Percentiles rank a stretch among this genome's conserved stretches.
phyloP scores from a whole-genome alignment of 495 filamentous ascomycete species.

The Lindgomyces ingoldianus region DNA sequence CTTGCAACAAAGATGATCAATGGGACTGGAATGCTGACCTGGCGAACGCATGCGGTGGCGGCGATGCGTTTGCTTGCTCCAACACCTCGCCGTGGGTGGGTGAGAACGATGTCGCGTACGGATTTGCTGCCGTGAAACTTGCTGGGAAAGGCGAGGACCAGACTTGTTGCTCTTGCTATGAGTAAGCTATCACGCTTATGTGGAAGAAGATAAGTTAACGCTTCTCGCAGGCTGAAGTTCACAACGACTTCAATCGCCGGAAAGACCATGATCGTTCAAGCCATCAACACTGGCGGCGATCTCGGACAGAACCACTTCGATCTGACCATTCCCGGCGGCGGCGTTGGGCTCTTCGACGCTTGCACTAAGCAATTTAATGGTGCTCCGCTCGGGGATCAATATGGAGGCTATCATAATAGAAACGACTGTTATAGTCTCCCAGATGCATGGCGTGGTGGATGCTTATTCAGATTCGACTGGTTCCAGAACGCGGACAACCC shows the following conservation, averaged over 20 bases:
- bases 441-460: slow-evolving; percentile 45
- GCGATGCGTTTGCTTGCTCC: slow-evolving; percentile 40
- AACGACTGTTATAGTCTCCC: slow-evolving; percentile 46
- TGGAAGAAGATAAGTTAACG: background rate
- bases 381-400: slow-evolving; percentile 52
- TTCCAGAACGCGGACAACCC: slow-evolving; percentile 64
- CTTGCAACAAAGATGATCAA: slow-evolving; percentile 51
- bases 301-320: slow-evolving; percentile 61
- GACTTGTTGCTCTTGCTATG: slow-evolving; percentile 69
- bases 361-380: slow-evolving; percentile 62
- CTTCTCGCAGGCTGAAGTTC: background rate
- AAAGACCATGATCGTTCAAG: slow-evolving; percentile 68
- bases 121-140: slow-evolving; percentile 62
- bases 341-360: slow-evolving; percentile 64
- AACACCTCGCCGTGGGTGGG: slow-evolving; percentile 64
- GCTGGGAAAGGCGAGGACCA: slow-evolving; percentile 51
- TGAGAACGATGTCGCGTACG: slow-evolving; percentile 57
- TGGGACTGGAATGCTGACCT: slow-evolving; percentile 50
- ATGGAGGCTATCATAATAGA: background rate
- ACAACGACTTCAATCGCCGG: slow-evolving; percentile 55
- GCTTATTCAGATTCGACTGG: slow-evolving; percentile 69
- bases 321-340: slow-evolving; percentile 64
- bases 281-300: slow-evolving; percentile 63
- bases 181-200: slow-evolving; percentile 34
- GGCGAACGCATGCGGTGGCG: background rate